A percentile compares a stretch with the other conserved stretches of the same genome.
These are phyloP conservation scores for Excoecaria agallocha DNA, from an alignment of 345 rosid genomes.

Conservation along the genomic window DNA sequence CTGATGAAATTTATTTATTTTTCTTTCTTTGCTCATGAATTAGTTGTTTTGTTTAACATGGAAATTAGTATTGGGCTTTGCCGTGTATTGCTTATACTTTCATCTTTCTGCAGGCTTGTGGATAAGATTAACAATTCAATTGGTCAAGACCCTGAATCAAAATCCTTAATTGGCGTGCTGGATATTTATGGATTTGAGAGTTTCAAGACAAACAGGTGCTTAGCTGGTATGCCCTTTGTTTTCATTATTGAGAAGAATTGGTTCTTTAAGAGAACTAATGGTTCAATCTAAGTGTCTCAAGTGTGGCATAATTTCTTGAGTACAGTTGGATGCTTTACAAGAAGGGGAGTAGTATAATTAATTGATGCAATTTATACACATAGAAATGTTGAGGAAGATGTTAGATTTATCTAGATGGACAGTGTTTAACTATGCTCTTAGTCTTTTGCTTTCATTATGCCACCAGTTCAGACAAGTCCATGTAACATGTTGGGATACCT, in stretches of 20 bases:
- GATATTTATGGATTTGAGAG: conserved; percentile 99
- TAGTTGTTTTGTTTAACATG: conserved; percentile 12
- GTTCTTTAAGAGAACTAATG: conserved; percentile 29
- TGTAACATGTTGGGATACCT: background rate
- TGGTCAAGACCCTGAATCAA: conserved; percentile 94
- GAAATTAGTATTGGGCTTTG: conserved; percentile 8
- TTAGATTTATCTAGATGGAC: background rate
- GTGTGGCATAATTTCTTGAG: conserved; percentile 16
- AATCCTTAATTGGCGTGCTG: conserved; percentile 87
- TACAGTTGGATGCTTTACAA: background rate
- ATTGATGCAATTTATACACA: background rate
- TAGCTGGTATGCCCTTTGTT: conserved; percentile 65
- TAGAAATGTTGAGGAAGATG: background rate
- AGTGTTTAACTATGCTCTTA: conserved; percentile 5
- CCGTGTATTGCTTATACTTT: conserved; percentile 14
- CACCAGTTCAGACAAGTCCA: background rate
- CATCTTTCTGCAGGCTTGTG: conserved; percentile 67
- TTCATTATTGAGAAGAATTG: conserved; percentile 33
- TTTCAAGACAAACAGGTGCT: conserved; percentile 99
- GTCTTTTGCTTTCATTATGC: background rate
- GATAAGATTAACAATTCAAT: conserved; percentile 87
- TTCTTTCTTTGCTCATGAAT: conserved; percentile 2
- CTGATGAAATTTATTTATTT: conserved; percentile 14
- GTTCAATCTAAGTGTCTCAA: conserved; percentile 15
- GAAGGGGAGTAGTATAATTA: background rate